Percentiles rank a stretch among this genome's conserved stretches.
phyloP scores from a whole-genome alignment of 306 rosid species.

The Malus sieversii region DNA sequence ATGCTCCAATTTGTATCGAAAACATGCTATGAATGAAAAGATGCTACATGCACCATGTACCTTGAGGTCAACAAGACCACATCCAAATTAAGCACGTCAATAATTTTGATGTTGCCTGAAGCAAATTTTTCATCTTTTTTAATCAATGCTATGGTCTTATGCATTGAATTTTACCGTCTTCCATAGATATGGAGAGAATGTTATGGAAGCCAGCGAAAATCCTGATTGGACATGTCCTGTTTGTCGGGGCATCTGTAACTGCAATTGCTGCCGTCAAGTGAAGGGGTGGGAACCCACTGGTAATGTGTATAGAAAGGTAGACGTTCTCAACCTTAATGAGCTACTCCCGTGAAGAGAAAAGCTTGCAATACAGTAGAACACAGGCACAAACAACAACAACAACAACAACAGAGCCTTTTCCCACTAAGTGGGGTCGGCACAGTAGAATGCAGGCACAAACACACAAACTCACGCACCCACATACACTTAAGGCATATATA shows the following conservation, averaged over 20 bases:
- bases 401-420: too few relatives aligned
- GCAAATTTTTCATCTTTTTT: background rate
- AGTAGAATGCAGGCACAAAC: background rate
- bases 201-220: slow-evolving; percentile 39
- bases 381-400: background rate
- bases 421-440: background rate
- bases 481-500: background rate
- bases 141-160: background rate
- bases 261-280: slow-evolving; percentile 53
- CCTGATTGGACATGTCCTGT: slow-evolving; percentile 58
- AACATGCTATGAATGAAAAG: background rate
- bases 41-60: background rate
- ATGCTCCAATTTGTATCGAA: background rate
- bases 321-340: slow-evolving; percentile 6
- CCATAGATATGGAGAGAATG: slow-evolving; percentile 67
- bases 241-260: slow-evolving; percentile 75
- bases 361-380: background rate
- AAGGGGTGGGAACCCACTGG: slow-evolving; percentile 81
- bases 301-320: slow-evolving; percentile 53
- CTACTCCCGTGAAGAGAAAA: background rate
- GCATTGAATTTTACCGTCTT: slow-evolving; percentile 1
- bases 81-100: background rate
- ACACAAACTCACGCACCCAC: background rate
- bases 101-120: background rate
- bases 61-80: background rate